phyloP scores from a whole-genome alignment of 2,329 filamentous ascomycete species.

The Calycina herbarum region DNA sequence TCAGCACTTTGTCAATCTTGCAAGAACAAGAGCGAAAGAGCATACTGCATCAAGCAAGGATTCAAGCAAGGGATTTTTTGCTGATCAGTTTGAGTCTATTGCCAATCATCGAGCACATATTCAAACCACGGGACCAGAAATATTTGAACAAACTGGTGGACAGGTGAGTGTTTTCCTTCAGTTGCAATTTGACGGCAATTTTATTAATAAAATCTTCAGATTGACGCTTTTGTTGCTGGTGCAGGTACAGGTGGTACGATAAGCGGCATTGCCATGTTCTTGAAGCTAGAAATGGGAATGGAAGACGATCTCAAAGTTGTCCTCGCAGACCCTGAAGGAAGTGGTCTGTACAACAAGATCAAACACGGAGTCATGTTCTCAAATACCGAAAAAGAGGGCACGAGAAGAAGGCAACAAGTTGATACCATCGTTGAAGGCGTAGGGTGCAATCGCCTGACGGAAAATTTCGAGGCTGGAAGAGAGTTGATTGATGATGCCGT shows the following conservation, averaged over 20 bases:
- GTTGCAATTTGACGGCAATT: no score
- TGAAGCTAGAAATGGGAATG: conserved; percentile 63
- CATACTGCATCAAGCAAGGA: conserved; percentile 62
- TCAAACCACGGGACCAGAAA: conserved; percentile 83
- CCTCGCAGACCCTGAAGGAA: conserved; percentile 91
- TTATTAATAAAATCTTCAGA: conserved; percentile 12
- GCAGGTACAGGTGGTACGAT: conserved; percentile 95
- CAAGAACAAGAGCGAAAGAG: conserved; percentile 70
- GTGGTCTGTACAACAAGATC: conserved; percentile 88
- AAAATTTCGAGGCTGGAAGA: conserved; percentile 85
- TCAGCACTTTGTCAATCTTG: conserved; percentile 92
- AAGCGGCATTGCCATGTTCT: conserved; percentile 77
- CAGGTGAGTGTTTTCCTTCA: conserved; percentile 25
- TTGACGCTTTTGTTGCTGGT: conserved; percentile 90
- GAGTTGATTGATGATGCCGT: conserved; percentile 89
- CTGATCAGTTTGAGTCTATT: conserved; percentile 90
- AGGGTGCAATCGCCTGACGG: conserved; percentile 90
- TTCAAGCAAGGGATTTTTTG: conserved; percentile 82
- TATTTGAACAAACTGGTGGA: conserved; percentile 74
- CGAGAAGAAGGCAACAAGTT: conserved; percentile 83
- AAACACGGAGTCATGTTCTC: conserved; percentile 97
- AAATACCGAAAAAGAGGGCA: conserved; percentile 84
- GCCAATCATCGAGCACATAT: conserved; percentile 89
- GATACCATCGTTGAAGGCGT: conserved; percentile 96
- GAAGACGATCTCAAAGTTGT: conserved; percentile 60